These are phyloP conservation scores for Ceratobasidium sp. DNA, from an alignment of 1,284 basidiomycete genomes.

Conservation along the genomic window DNA sequence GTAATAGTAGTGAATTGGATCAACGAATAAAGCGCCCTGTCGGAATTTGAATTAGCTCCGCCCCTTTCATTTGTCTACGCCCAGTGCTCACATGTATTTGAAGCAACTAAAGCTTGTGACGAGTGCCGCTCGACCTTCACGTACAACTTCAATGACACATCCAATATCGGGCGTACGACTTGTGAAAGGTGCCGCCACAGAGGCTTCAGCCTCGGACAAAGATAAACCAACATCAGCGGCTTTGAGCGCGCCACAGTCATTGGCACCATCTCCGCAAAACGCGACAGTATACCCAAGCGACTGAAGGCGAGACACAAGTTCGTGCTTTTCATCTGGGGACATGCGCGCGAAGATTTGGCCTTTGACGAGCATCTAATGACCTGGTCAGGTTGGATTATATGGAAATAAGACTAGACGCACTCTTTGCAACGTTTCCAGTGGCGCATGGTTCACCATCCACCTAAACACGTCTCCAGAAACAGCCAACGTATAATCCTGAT, in stretches of 20 bases:
- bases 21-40: slow-evolving; percentile 87
- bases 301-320: slow-evolving; percentile 95
- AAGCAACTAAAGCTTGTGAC: slow-evolving; percentile 99
- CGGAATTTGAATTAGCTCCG: neutral
- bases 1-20: slow-evolving; percentile 89
- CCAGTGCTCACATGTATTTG: slow-evolving; percentile 93
- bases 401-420: slow-evolving; percentile 64
- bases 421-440: slow-evolving; percentile 90
- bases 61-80: neutral
- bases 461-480: slow-evolving; percentile 97
- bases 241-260: slow-evolving; percentile 98
- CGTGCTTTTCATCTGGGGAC: slow-evolving; percentile 99
- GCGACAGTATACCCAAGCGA: slow-evolving; percentile 93
- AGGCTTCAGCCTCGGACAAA: slow-evolving; percentile 96
- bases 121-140: slow-evolving; percentile 92
- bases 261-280: slow-evolving; percentile 99
- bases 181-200: slow-evolving; percentile 99
- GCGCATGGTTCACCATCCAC: slow-evolving; percentile 97
- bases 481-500: slow-evolving; percentile 91
- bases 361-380: slow-evolving; percentile 92
- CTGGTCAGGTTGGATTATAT: slow-evolving; percentile 8
- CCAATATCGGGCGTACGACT: slow-evolving; percentile 93
- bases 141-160: slow-evolving; percentile 96
- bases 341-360: slow-evolving; percentile 97
- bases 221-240: slow-evolving; percentile 98